Conservation (phyloP, 371 early-diverging fungal species). For the Apophysomyces ossiformis region DNA sequence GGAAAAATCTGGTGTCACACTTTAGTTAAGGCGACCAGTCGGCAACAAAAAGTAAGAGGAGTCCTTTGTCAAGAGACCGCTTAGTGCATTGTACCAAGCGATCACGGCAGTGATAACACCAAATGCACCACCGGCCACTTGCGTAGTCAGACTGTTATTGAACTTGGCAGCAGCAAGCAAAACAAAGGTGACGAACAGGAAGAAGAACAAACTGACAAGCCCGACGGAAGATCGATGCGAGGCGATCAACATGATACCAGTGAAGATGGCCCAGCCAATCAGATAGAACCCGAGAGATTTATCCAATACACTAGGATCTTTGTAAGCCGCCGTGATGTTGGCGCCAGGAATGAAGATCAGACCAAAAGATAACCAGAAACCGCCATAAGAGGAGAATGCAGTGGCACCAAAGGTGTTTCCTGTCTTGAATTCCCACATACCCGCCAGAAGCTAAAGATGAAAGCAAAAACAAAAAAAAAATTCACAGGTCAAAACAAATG, state of each 20-base stretch:
- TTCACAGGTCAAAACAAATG: too few relatives aligned
- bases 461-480: background rate
- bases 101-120: constrained; percentile 70
- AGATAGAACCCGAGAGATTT: constrained; percentile 73
- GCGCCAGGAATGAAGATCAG: constrained; percentile 64
- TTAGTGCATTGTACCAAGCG: constrained; percentile 77
- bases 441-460: constrained; percentile 66
- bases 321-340: constrained; percentile 51
- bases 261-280: constrained; percentile 71
- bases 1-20: background rate
- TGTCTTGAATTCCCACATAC: constrained; percentile 83
- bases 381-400: constrained; percentile 79
- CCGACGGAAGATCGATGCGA: constrained; percentile 67
- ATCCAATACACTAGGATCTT: constrained; percentile 40
- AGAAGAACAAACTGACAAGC: constrained; percentile 64
- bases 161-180: constrained; percentile 58
- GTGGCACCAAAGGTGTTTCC: constrained; percentile 87
- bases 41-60: constrained; percentile 66
- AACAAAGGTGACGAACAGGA: constrained; percentile 67
- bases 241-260: constrained; percentile 70
- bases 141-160: constrained; percentile 35
- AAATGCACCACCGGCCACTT: constrained; percentile 67
- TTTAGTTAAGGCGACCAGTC: constrained; percentile 49
- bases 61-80: constrained; percentile 61
- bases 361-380: constrained; percentile 81